Evolutionary conservation across 1,284 basidiomycete species (phyloP).

Genomic region (Trametes pubescens): DNA sequence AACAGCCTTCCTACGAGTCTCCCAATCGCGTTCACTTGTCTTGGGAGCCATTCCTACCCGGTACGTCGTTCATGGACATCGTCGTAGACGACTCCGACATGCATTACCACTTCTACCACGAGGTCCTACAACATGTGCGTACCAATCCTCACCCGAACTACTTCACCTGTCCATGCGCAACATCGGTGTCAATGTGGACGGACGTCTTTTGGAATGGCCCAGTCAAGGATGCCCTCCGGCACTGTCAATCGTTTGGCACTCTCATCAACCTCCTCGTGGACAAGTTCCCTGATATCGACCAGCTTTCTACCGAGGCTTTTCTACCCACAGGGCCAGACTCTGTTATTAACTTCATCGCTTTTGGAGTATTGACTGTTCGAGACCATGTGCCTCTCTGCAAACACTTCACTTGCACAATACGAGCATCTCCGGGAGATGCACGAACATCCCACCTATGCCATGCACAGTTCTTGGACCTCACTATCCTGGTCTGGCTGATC

Average conservation of each 20-base stretch:
- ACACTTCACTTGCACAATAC: constrained; percentile 3
- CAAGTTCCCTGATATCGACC: neutral
- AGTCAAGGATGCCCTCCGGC: neutral
- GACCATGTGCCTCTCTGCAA: neutral
- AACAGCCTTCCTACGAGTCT: neutral
- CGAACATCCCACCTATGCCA: constrained; percentile 8
- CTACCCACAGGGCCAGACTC: neutral
- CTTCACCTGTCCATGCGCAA: neutral
- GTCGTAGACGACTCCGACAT: neutral
- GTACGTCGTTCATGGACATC: neutral
- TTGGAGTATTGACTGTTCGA: neutral
- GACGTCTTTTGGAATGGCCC: neutral
- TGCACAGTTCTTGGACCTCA: too few relatives aligned
- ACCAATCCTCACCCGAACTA: neutral
- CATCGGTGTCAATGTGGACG: neutral
- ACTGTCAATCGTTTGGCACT: constrained; percentile 4
- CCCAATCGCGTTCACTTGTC: neutral
- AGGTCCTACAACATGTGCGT: neutral
- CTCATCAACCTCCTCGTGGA: constrained; percentile 17
- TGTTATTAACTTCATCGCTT: constrained; percentile 10
- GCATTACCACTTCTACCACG: neutral
- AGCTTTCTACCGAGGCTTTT: neutral
- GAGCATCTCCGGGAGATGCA: neutral
- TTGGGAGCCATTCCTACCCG: neutral
- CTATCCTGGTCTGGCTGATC: too few relatives aligned